Percentiles rank a stretch among this genome's conserved stretches.
Conservation (phyloP, 1,139 yeast genomes). For the Yamadazyma epiphylla region DNA sequence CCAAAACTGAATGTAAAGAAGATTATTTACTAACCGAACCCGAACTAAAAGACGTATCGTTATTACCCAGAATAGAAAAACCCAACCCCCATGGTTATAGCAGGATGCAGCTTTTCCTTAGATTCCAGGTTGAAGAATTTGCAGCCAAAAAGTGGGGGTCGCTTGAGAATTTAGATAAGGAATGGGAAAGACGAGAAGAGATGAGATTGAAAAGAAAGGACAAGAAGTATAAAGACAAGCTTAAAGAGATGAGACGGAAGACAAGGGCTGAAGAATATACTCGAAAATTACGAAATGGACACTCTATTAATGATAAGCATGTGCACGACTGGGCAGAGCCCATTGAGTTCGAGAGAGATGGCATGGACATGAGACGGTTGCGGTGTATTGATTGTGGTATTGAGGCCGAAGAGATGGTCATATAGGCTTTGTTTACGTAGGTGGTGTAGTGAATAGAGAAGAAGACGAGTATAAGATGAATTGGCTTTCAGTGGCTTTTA, state of each 20-base stretch:
- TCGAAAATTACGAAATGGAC: slow-evolving; percentile 58
- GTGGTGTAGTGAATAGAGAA: too few relatives aligned
- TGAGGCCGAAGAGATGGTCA: slow-evolving; percentile 63
- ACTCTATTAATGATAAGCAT: slow-evolving; percentile 52
- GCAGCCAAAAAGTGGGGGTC: slow-evolving; percentile 97
- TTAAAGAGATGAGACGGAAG: slow-evolving; percentile 82
- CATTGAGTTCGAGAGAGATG: slow-evolving; percentile 32
- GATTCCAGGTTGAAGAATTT: slow-evolving; percentile 88
- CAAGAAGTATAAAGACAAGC: slow-evolving; percentile 67
- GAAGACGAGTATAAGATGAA: too few relatives aligned
- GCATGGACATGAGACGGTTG: slow-evolving; percentile 46
- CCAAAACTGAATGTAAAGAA: slow-evolving; percentile 92
- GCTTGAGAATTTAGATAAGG: slow-evolving; percentile 81
- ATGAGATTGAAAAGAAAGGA: slow-evolving; percentile 71
- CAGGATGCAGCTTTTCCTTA: slow-evolving; percentile 84
- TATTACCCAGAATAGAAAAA: slow-evolving; percentile 77
- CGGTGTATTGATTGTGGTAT: slow-evolving; percentile 83
- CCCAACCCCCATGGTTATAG: slow-evolving; percentile 95
- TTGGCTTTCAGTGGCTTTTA: too few relatives aligned
- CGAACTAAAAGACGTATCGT: slow-evolving; percentile 66
- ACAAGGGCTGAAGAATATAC: slow-evolving; percentile 93
- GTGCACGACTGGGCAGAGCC: slow-evolving; percentile 71
- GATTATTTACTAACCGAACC: slow-evolving; percentile 93
- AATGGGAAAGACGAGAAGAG: slow-evolving; percentile 82
- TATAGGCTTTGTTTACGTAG: slow-evolving; percentile 11